phyloP scores from a whole-genome alignment of 768 basidiomycete genomes.

The Podaxis rugospora region DNA sequence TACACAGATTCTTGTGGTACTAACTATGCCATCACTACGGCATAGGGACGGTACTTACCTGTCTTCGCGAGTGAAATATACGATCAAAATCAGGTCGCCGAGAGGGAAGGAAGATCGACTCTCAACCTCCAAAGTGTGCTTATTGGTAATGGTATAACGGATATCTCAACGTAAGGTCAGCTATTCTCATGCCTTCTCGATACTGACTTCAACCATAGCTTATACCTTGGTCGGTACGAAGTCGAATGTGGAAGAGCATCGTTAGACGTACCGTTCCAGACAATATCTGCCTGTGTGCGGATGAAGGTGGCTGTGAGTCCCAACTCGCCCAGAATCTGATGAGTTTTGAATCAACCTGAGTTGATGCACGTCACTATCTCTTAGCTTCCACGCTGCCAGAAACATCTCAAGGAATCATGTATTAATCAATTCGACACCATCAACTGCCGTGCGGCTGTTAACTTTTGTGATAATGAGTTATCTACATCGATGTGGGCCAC shows the following conservation, averaged over 20 bases:
- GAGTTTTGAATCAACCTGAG: not conserved
- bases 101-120: constrained; percentile 45
- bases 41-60: constrained; percentile 68
- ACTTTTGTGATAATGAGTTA: constrained; percentile 60
- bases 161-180: constrained; percentile 36
- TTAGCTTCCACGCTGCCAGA: constrained; percentile 66
- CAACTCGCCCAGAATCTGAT: constrained; percentile 12
- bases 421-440: constrained; percentile 64
- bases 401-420: constrained; percentile 52
- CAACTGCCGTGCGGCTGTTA: constrained; percentile 60
- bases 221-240: constrained; percentile 48
- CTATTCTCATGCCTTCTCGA: not conserved
- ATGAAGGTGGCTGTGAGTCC: constrained; percentile 56
- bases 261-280: constrained; percentile 47
- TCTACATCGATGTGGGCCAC: constrained; percentile 40
- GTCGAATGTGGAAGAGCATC: constrained; percentile 60
- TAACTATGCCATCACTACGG: not conserved
- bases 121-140: constrained; percentile 67
- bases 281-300: constrained; percentile 50
- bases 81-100: constrained; percentile 61
- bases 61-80: constrained; percentile 74
- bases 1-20: constrained; percentile 10
- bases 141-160: constrained; percentile 56
- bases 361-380: not conserved
- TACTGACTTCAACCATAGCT: constrained; percentile 14